phyloP scores from a whole-genome alignment of 352 stramenopile species.

The Sclerospora graminicola region DNA sequence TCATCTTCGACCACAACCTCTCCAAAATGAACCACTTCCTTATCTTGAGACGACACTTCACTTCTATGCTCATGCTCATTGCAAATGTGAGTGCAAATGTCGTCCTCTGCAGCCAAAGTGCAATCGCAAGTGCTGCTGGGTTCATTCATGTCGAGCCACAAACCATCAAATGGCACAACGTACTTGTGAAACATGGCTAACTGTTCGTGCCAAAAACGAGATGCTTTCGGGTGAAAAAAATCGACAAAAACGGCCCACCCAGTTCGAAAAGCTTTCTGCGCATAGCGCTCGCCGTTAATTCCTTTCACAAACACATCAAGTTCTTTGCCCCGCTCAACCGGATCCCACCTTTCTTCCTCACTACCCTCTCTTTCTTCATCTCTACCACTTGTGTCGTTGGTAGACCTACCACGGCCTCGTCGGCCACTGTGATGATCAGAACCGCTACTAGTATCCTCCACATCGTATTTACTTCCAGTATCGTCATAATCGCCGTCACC shows the following conservation, averaged over 20 bases:
- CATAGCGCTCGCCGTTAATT: constrained; percentile 42
- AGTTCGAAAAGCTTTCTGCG: constrained; percentile 54
- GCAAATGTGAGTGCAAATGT: constrained; percentile 26
- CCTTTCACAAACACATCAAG: constrained; percentile 76
- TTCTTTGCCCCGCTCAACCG: constrained; percentile 27
- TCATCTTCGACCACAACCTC: constrained; percentile 8
- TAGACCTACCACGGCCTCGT: not conserved
- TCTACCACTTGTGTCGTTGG: not conserved
- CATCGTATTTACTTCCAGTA: not conserved
- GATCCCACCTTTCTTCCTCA: constrained; percentile 12
- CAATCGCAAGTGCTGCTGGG: constrained; percentile 59
- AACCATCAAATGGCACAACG: constrained; percentile 57
- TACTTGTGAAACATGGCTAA: constrained; percentile 46
- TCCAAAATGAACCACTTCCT: not conserved
- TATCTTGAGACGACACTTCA: not conserved
- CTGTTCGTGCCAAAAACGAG: constrained; percentile 57
- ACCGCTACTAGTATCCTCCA: not conserved
- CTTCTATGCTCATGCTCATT: not conserved
- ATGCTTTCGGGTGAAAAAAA: constrained; percentile 75
- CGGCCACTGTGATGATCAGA: not conserved
- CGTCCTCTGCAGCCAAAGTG: constrained; percentile 20
- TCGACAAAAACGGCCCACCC: constrained; percentile 72
- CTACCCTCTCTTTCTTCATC: not conserved
- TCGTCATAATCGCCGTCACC: not conserved
- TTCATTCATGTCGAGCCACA: constrained; percentile 84